Percentiles rank a stretch among this genome's conserved stretches.
These are phyloP conservation scores for Chromosphaera perkinsii DNA, from an alignment of 208 protist species.

Conservation along the genomic window DNA sequence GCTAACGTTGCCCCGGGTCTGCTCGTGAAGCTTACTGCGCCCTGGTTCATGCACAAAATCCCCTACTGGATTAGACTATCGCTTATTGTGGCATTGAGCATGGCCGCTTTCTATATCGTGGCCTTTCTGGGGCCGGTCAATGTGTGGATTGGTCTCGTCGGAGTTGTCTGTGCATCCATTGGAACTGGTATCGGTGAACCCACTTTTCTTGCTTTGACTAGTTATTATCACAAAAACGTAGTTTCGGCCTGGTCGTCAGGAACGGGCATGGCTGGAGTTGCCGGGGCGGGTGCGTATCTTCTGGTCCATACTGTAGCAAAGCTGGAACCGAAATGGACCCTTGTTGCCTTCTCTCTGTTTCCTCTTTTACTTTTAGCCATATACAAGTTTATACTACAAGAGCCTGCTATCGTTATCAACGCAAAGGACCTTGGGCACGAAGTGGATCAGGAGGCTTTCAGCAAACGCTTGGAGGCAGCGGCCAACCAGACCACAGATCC, in stretches of 20 bases:
- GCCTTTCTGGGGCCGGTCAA: background rate
- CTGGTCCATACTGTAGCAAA: background rate
- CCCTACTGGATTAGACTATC: background rate
- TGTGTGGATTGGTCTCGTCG: background rate
- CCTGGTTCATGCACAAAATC: background rate
- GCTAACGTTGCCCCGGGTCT: background rate
- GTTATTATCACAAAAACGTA: slow-evolving; percentile 5
- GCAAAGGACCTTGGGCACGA: too few relatives aligned
- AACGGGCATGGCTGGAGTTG: slow-evolving; percentile 2
- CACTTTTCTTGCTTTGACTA: slow-evolving; percentile 6
- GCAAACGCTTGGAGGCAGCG: too few relatives aligned
- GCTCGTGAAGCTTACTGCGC: background rate
- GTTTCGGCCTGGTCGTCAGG: slow-evolving; percentile 9
- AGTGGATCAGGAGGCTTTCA: too few relatives aligned
- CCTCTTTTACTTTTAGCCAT: background rate
- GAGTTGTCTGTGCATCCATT: slow-evolving; percentile 1
- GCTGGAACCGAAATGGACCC: background rate
- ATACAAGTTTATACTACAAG: background rate
- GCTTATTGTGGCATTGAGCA: slow-evolving; percentile 1
- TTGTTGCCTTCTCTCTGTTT: background rate
- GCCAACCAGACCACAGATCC: too few relatives aligned
- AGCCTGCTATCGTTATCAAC: too few relatives aligned
- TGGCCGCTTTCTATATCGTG: slow-evolving; percentile 2
- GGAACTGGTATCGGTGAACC: background rate
- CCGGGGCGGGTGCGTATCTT: background rate